Conservation (phyloP, 2,329 filamentous ascomycete genomes). For the Fusarium cyanostomum region DNA sequence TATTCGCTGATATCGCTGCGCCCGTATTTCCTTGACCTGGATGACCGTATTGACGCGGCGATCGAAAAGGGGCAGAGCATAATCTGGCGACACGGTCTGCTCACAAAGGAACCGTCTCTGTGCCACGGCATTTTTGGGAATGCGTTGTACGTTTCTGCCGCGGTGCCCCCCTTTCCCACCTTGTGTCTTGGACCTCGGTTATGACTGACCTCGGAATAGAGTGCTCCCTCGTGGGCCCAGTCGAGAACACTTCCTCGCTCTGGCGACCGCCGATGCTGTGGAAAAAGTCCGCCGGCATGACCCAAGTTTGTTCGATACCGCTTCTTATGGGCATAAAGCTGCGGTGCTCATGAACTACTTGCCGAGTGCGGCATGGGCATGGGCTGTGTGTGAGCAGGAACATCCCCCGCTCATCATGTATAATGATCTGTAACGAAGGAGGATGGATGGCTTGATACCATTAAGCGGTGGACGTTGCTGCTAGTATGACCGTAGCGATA, state of each 20-base stretch:
- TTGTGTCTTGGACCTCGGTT: constrained; percentile 23
- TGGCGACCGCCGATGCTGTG: constrained; percentile 65
- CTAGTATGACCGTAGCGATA: constrained; percentile 10
- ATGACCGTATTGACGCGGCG: constrained; percentile 61
- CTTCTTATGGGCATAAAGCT: constrained; percentile 48
- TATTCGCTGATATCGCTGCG: constrained; percentile 65
- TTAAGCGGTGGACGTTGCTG: neutral
- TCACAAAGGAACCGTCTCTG: constrained; percentile 71
- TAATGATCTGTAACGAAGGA: constrained; percentile 46
- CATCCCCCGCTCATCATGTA: constrained; percentile 50
- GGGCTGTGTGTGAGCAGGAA: constrained; percentile 48
- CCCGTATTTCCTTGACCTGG: constrained; percentile 64
- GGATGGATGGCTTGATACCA: constrained; percentile 21
- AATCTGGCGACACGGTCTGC: constrained; percentile 65
- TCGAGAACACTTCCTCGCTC: constrained; percentile 65
- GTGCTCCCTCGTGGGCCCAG: constrained; percentile 46
- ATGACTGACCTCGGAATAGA: constrained; percentile 39
- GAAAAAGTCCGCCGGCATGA: constrained; percentile 52
- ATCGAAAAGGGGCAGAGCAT: constrained; percentile 62
- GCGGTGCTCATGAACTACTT: constrained; percentile 49
- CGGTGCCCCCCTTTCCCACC: constrained; percentile 51
- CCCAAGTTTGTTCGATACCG: constrained; percentile 48
- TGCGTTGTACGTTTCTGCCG: constrained; percentile 59
- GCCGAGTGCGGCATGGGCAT: constrained; percentile 52
- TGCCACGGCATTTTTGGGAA: constrained; percentile 75